Base-by-base conservation (phyloP, 2,329 filamentous ascomycete species). In the Periconia sp. region DNA sequence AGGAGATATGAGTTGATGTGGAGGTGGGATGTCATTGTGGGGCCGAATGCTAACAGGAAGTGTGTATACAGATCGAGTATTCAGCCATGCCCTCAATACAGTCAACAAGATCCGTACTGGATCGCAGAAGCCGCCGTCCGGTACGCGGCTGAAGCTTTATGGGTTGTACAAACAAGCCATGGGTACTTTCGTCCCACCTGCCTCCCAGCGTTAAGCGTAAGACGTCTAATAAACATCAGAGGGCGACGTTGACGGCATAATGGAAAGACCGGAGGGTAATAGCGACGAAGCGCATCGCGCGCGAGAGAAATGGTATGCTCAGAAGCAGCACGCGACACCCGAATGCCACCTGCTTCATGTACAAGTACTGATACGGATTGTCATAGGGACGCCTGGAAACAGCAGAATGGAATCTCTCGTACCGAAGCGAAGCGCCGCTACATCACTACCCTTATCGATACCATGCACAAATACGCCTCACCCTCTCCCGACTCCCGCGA, bases 131-230 rank as follows among this genome's bases (percentile, higher is more conserved):
- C 94, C 94, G 32, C 94, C 94, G 34, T 83, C 91, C 2, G 78
- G 81, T 48, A 92, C 95, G 65, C 87, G 94, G 44, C 79, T 99
- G 58, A 88, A 88, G 45, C 87, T 99, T 50, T 99, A 99, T 86
- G 94, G 94, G 53, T 81, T 99, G 56, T 99, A 99, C 77, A 99
- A 99, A 70, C 94, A 99, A 73, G 91, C 91, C 50, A 97, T 97
- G 94, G 82, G 79, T 82, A 72, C 50, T 69, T 59, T 29, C 13
- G 17, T 21, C 40, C 36, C 40, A 23, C 30, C 24, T 16, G 29
- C 16, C 32, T 15, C 8, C 21, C 11, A 10, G 4, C 21, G 17
- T 5, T 23, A 23, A 13, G 4, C 11, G 24, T 5, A 10, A 41
- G 0, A 26, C 18, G 32, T 31, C 57, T 63, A 48, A 63, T 36